These are phyloP conservation scores for Adenanthera pavonina DNA, from an alignment of 306 rosid species.

Conservation along the genomic window DNA sequence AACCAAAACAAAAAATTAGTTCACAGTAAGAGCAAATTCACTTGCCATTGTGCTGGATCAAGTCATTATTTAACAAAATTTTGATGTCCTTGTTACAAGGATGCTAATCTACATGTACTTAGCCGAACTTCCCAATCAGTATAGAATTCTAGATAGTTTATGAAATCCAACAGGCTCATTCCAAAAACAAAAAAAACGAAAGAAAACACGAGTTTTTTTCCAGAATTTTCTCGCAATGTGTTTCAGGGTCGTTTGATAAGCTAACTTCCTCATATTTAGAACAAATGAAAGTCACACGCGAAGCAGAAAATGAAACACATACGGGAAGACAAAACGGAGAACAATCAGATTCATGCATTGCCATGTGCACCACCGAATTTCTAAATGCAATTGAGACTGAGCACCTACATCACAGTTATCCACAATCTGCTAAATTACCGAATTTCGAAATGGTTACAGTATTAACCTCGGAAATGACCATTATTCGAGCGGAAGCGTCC, in stretches of 20 bases:
- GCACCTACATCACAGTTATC: background rate
- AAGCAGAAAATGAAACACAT: constrained; percentile 13
- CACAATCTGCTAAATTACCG: background rate
- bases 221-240: background rate
- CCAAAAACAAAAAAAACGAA: constrained; percentile 10
- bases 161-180: background rate
- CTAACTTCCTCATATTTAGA: background rate
- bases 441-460: background rate
- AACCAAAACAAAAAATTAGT: constrained; percentile 30
- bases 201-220: background rate
- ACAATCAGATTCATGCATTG: background rate
- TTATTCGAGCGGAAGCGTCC: constrained; percentile 41
- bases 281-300: constrained; percentile 32
- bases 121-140: constrained; percentile 12
- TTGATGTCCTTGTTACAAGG: background rate
- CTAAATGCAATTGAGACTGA: background rate
- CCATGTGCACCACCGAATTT: background rate
- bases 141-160: constrained; percentile 5
- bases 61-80: background rate
- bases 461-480: constrained; percentile 40
- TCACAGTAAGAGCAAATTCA: constrained; percentile 13
- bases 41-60: constrained; percentile 23
- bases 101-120: background rate
- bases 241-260: background rate
- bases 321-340: background rate